Percentiles rank a stretch among this genome's conserved stretches.
These are phyloP conservation scores for Lavandula angustifolia DNA, from an alignment of 257 asterid species.

Conservation along the genomic window DNA sequence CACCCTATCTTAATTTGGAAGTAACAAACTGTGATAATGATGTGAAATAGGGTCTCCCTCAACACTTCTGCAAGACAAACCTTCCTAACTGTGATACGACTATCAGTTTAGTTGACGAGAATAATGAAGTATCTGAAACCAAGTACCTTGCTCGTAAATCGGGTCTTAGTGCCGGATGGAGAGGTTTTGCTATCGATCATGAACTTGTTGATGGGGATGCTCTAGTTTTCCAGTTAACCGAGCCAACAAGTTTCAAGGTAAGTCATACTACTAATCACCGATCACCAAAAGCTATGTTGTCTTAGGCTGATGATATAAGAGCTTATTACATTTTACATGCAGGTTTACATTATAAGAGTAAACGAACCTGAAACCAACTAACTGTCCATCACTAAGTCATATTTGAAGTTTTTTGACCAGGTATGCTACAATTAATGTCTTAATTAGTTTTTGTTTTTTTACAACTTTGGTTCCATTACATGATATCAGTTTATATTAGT, in stretches of 20 bases:
- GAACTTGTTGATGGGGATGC: constrained; percentile 68
- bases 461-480: too few species aligned
- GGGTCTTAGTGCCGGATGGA: constrained; percentile 84
- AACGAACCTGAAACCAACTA: constrained; percentile 35
- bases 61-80: constrained; percentile 47
- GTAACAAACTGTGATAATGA: neutral
- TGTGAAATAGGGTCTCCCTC: constrained; percentile 52
- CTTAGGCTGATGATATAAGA: too few species aligned
- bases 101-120: constrained; percentile 50
- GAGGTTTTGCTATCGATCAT: constrained; percentile 56
- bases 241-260: constrained; percentile 57
- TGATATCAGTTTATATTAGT: neutral
- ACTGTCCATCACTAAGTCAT: neutral
- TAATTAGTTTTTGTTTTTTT: too few species aligned
- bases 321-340: neutral
- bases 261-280: too few species aligned
- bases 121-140: constrained; percentile 38
- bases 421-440: constrained; percentile 1
- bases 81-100: constrained; percentile 44
- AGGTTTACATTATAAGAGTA: constrained; percentile 57
- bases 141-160: constrained; percentile 49
- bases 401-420: constrained; percentile 17
- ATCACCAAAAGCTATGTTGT: too few species aligned
- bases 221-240: constrained; percentile 54
- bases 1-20: neutral